Evolutionary conservation across 139 green algal genomes (phyloP).

Genomic region (Chlamydomonas asymmetrica): DNA sequence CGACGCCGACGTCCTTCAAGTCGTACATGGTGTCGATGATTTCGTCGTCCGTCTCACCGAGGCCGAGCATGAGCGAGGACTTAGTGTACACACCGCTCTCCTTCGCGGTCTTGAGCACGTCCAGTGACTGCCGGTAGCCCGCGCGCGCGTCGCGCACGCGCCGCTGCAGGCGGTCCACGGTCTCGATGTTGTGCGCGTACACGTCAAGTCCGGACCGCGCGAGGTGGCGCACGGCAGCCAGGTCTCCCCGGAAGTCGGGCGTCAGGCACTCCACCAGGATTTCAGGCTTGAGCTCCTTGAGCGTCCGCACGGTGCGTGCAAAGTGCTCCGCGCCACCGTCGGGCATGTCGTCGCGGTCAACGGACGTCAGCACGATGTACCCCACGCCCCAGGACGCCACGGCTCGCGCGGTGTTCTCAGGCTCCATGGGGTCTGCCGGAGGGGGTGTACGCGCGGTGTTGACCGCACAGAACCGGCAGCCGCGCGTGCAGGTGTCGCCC

Average conservation of each 20-base stretch:
- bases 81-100: conserved; percentile 84
- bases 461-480: conserved; percentile 90
- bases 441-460: conserved; percentile 73
- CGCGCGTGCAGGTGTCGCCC: conserved; percentile 82
- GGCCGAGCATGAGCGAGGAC: conserved; percentile 94
- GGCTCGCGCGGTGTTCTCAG: conserved; percentile 75
- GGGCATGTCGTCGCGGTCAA: conserved; percentile 85
- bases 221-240: conserved; percentile 62
- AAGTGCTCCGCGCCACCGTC: conserved; percentile 90
- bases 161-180: conserved; percentile 82
- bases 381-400: conserved; percentile 83
- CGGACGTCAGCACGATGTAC: conserved; percentile 92
- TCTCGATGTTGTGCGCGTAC: conserved; percentile 99
- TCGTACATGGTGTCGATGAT: conserved; percentile 86
- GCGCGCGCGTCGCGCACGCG: conserved; percentile 87
- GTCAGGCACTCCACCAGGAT: conserved; percentile 93
- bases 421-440: conserved; percentile 74
- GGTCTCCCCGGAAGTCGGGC: conserved; percentile 90
- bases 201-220: conserved; percentile 88
- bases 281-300: conserved; percentile 57
- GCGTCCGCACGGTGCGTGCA: conserved; percentile 64
- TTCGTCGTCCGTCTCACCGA: conserved; percentile 88
- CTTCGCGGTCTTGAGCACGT: conserved; percentile 82
- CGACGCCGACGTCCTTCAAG: conserved; percentile 76
- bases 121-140: conserved; percentile 81